Evolutionary conservation across 371 early-diverging fungal genomes (phyloP).

Genomic region (Nematocida minor): DNA sequence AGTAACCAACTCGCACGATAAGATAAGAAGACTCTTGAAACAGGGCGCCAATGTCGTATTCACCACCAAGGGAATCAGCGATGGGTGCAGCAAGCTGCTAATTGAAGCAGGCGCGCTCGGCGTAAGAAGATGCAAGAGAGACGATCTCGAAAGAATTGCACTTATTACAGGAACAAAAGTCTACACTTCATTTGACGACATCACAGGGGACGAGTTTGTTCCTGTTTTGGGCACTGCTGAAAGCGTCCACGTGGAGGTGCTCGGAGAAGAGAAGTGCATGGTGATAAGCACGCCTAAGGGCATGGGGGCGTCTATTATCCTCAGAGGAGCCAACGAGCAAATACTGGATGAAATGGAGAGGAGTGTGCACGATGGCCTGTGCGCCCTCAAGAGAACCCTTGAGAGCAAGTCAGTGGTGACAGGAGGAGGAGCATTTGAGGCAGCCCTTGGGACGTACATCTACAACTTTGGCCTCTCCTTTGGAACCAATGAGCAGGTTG

Average conservation of each 20-base stretch:
- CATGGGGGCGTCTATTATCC: conserved; percentile 77
- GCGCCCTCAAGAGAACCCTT: conserved; percentile 90
- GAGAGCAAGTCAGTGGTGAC: conserved; percentile 93
- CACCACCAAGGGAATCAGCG: conserved; percentile 97
- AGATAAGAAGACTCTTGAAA: conserved; percentile 83
- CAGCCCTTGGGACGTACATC: conserved; percentile 87
- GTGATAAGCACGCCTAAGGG: conserved; percentile 76
- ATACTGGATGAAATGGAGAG: conserved; percentile 97
- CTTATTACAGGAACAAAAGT: conserved; percentile 78
- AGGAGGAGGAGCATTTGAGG: conserved; percentile 97
- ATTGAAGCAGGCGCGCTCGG: conserved; percentile 84
- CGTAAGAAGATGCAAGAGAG: conserved; percentile 88
- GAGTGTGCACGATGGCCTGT: conserved; percentile 88
- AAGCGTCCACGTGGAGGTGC: conserved; percentile 69
- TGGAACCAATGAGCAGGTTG: conserved; percentile 81
- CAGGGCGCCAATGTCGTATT: conserved; percentile 94
- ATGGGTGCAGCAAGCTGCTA: conserved; percentile 88
- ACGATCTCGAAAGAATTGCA: conserved; percentile 91
- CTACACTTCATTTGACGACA: conserved; percentile 85
- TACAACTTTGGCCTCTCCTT: conserved; percentile 92
- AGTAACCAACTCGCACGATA: conserved; percentile 84
- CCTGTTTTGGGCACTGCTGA: conserved; percentile 87
- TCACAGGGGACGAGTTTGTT: conserved; percentile 90
- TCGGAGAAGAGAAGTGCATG: conserved; percentile 85
- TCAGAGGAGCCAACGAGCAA: conserved; percentile 96